These are phyloP conservation scores for Aspergillus sp. DNA, from an alignment of 2,329 filamentous ascomycete species.

Conservation along the genomic window DNA sequence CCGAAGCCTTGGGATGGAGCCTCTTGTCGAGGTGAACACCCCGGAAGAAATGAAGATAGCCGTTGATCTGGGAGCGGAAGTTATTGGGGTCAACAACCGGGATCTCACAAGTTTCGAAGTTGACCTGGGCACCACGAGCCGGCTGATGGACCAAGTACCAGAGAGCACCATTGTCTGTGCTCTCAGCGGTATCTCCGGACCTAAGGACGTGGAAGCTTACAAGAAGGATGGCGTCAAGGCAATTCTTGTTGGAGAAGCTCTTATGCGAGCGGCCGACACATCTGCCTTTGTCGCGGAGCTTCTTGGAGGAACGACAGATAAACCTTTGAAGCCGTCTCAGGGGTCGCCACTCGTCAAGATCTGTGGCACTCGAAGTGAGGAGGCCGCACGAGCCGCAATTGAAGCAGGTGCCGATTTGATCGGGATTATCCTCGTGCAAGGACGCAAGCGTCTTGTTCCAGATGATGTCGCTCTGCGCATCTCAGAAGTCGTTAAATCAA, in stretches of 20 bases:
- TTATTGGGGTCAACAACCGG: conserved; percentile 96
- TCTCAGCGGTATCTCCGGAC: conserved; percentile 86
- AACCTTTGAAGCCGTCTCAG: conserved; percentile 17
- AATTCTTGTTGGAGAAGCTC: conserved; percentile 88
- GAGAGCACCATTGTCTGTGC: conserved; percentile 86
- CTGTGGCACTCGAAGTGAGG: conserved; percentile 81
- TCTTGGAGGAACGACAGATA: conserved; percentile 57
- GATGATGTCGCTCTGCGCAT: conserved; percentile 78
- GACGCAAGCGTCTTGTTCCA: conserved; percentile 75
- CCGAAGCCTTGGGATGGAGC: conserved; percentile 89
- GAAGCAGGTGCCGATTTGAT: conserved; percentile 87
- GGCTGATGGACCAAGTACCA: conserved; percentile 82
- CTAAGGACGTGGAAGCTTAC: conserved; percentile 85
- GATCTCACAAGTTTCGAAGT: conserved; percentile 97
- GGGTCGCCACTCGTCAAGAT: conserved; percentile 77
- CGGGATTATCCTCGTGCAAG: conserved; percentile 86
- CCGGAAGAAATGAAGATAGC: conserved; percentile 89
- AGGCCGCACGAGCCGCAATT: conserved; percentile 76
- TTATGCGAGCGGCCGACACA: conserved; percentile 88
- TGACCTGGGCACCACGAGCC: conserved; percentile 86
- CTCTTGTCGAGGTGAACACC: conserved; percentile 93
- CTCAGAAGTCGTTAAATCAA: conserved; percentile 69
- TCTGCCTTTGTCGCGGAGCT: conserved; percentile 79
- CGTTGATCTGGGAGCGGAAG: conserved; percentile 80
- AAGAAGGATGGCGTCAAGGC: conserved; percentile 87